A percentile compares a stretch with the other conserved stretches of the same genome.
Evolutionary conservation across 2,329 filamentous ascomycete genomes (phyloP).

Genomic region (Diplodia mutila): DNA sequence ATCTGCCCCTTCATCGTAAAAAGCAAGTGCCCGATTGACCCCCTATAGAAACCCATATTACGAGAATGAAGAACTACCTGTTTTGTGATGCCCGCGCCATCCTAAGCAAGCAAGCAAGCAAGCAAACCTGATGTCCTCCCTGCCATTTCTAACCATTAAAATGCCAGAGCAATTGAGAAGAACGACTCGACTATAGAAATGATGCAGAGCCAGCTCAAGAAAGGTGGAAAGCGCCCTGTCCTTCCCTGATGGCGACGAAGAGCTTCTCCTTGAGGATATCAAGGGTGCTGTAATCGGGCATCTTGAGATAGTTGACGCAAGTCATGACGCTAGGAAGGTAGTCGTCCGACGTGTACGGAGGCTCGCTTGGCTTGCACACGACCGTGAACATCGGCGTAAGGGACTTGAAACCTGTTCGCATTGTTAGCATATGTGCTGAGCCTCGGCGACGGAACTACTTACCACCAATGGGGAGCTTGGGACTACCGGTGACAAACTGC

Average conservation of each 20-base stretch:
- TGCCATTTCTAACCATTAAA: slow-evolving; percentile 21
- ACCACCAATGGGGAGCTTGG: slow-evolving; percentile 98
- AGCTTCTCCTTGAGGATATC: slow-evolving; percentile 78
- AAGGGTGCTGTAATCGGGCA: slow-evolving; percentile 87
- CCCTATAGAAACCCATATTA: slow-evolving; percentile 8
- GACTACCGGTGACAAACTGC: slow-evolving; percentile 97
- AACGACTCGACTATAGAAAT: slow-evolving; percentile 10
- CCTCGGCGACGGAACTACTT: slow-evolving; percentile 31
- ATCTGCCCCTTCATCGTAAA: background rate
- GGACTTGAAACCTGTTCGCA: slow-evolving; percentile 80
- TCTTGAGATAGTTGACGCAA: slow-evolving; percentile 97
- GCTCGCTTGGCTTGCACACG: slow-evolving; percentile 97
- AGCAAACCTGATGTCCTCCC: background rate
- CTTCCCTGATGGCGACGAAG: slow-evolving; percentile 85
- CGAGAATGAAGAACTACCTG: slow-evolving; percentile 15
- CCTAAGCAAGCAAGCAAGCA: background rate
- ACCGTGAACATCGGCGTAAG: slow-evolving; percentile 99
- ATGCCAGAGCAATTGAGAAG: slow-evolving; percentile 11
- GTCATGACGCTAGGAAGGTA: slow-evolving; percentile 99
- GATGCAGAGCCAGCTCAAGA: slow-evolving; percentile 59
- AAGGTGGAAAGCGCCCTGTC: slow-evolving; percentile 96
- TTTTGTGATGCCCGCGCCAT: slow-evolving; percentile 9
- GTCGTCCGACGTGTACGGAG: slow-evolving; percentile 90
- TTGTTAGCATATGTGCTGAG: slow-evolving; percentile 9
- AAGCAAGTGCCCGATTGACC: slow-evolving; percentile 1